Base-by-base conservation (phyloP, 306 rosid genomes). In the Rosa persica region DNA sequence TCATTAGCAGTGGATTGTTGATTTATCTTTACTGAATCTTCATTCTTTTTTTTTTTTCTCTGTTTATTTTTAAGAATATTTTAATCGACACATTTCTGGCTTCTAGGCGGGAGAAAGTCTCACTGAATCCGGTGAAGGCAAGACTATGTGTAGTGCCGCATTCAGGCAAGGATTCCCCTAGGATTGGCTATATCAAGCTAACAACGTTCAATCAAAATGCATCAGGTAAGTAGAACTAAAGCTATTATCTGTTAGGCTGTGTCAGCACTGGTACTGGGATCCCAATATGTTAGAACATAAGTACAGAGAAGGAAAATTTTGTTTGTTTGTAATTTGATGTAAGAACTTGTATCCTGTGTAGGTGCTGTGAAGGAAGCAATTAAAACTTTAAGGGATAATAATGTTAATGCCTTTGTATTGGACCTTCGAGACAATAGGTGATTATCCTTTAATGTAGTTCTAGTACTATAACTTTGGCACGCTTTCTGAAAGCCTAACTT, bases 351-450 rank as follows among this genome's bases (percentile, higher is more conserved):
- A 48, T 69, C 74, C 69, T 76, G 55, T 88, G 78, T 80, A 95
- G 99, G 91, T 61, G 99, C 99, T 79, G 85, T 95, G 80, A 95
- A 89, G 86, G 97, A 95, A 80, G 99, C 99, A 74, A 87, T 95
- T 84, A 86, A 89, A 78, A 78, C 93, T 64, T 79, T 92, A 76
- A 86, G 93, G 91, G 88, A 87, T 73, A 64, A 85, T 72, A 84
- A 83, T 81, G 99, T 95, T 74, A 91, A 89, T 84, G 97, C 99
- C 62, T 93, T 95, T 86, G 89, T 95, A 69, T 86, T 95, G 92
- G 99, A 95, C 88, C 99, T 95, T 60, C 93, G 99, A 82, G 99
- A 95, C 83, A 95, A 95, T 83, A 95, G 98, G 99, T 92, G 82
- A 87, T 76, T 73, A 47, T 78, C 79, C 67, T 77, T 74, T 61